Base-by-base conservation (phyloP, 2,329 filamentous ascomycete species). In the Huntiella omanensis region DNA sequence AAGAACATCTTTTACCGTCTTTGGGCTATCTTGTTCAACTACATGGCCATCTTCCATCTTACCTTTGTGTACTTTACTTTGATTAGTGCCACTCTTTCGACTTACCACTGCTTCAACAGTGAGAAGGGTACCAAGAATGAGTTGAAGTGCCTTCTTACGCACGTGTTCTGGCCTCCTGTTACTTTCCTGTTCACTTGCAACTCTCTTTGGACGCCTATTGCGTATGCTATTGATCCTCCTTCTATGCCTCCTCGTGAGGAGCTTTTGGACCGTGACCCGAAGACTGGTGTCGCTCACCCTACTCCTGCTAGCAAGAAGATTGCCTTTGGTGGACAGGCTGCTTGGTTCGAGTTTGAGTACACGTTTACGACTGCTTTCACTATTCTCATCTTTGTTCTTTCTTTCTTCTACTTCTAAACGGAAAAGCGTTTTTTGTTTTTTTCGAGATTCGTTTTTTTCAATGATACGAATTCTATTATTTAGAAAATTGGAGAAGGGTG, bases 101-200 rank as follows among this genome's bases (percentile, higher is more conserved):
- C 64, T 4, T 73, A 68, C 58, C 67, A 67, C 49, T 70, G 66
- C 56, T 66, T 70, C 53, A 55, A 60, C 33, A 54, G 60, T 12
- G 56, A 65, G 17, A 54, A 59, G 15, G 55, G 57, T 4, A 57
- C 60, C 33, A 58, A 58, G 51, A 60, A 63, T 7, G 58, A 66
- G n/a, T 59, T 75, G 12, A 54, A 69, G 41, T 67, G 65, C 52
- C 60, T 79, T 3, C 55, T 78, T 36, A 75, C 72, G 0, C 72
- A 77, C 55, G 71, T 71, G 10, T 71, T 70, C 59, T 78, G 74
- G 74, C 73, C 73, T 4, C 74, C 74, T 0, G 54, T 76, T 38
- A 69, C 71, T 0, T 76, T 73, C 59, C 53, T 75, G 38, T 69
- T 71, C 54, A 64, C 70, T 41, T 67, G 66, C 60, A 67, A 62